Evolutionary conservation across 768 basidiomycete genomes (phyloP), one percentile per base, ranked within the genome.

Genomic region (Agrocybe pediades): DNA sequence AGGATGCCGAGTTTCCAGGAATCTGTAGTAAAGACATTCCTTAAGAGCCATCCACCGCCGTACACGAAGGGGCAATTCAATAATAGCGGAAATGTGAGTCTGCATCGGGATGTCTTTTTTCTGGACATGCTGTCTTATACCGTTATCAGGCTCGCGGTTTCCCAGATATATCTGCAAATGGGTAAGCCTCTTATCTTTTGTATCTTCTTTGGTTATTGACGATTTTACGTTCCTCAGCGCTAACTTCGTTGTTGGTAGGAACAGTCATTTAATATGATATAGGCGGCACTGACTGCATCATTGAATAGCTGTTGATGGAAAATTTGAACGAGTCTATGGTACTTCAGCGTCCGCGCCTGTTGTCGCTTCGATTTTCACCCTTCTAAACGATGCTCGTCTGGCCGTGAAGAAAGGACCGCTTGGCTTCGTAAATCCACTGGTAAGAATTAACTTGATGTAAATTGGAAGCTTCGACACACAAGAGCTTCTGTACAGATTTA

Each of bases 121-220:
- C 9, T 25, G 17, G n/a, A 23, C n/a, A 36, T 5, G 11, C 33
- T 15, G n/a, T n/a, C 33, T 36, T n/a, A 36, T n/a, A 13, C n/a
- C 29, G 5, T 36, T 4, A 36, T 6, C n/a, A 80, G 78, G 75
- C 70, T 30, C 77, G 81, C 19, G 81, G 68, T 9, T 80, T 67
- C 67, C 80, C 81, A 1, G 81, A 82, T 61, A 54, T 82, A n/a
- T 73, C 80, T 30, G 80, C 78, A 0, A 81, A 82, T 27, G 80
- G 78, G 67, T 70, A 56, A 17, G 64, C 51, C 2, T 16, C 43
- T 47, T 21, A 20, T 30, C 15, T 45, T 26, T 9, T 25, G 11
- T 50, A 20, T 8, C 19, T 27, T 41, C 16, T 41, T 17, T 27
- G 9, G 23, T 25, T 25, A 26, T 20, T 46, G 25, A 33, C 33